These are phyloP conservation scores for Didymella sp. DNA, from an alignment of 2,329 filamentous ascomycete species.

Conservation along the genomic window DNA sequence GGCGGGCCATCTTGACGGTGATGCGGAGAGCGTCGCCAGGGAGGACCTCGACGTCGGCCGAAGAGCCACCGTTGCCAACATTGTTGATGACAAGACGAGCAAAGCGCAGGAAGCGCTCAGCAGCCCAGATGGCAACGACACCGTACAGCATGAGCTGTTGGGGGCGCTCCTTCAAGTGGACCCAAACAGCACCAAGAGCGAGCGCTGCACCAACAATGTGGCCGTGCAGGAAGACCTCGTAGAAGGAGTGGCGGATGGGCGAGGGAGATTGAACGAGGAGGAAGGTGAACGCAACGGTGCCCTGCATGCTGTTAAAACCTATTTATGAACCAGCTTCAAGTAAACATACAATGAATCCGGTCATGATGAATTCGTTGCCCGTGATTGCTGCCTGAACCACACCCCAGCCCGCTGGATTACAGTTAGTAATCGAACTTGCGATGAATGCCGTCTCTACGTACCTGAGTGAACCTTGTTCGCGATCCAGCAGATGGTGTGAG, in stretches of 20 bases:
- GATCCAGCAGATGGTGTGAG: constrained; percentile 70
- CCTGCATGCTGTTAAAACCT: constrained; percentile 47
- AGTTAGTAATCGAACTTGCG: constrained; percentile 18
- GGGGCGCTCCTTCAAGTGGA: constrained; percentile 64
- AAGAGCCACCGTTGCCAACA: constrained; percentile 69
- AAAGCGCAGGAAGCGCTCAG: constrained; percentile 68
- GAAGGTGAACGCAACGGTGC: constrained; percentile 65
- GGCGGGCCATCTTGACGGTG: constrained; percentile 75
- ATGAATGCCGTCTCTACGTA: constrained; percentile 25
- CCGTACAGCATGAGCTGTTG: constrained; percentile 68
- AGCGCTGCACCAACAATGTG: constrained; percentile 71
- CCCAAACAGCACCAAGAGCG: constrained; percentile 69
- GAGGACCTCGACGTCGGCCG: constrained; percentile 74
- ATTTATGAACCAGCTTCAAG: constrained; percentile 29
- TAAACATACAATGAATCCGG: constrained; percentile 68
- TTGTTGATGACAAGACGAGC: constrained; percentile 70
- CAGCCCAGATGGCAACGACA: constrained; percentile 70
- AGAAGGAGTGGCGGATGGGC: constrained; percentile 76
- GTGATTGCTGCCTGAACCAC: constrained; percentile 52
- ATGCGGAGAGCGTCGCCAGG: constrained; percentile 77
- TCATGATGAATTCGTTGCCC: constrained; percentile 60
- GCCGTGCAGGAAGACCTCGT: constrained; percentile 76
- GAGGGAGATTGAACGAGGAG: constrained; percentile 74
- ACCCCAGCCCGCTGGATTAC: constrained; percentile 58
- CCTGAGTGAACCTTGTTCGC: constrained; percentile 51